Evolutionary conservation across 2,329 filamentous ascomycete species (phyloP).

Genomic region (Aspergillus ustus): DNA sequence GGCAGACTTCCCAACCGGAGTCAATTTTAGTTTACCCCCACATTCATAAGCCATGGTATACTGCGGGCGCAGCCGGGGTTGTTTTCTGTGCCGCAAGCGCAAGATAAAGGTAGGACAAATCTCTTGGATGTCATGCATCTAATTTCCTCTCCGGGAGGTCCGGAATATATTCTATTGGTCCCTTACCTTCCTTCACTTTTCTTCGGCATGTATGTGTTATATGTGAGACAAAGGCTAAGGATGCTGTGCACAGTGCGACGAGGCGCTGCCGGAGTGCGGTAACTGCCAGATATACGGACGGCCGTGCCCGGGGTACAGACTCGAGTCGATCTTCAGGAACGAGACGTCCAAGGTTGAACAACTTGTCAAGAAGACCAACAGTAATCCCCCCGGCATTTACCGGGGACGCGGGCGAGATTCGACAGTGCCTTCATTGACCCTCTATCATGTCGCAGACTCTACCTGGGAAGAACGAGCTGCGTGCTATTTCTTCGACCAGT

Average conservation of each 20-base stretch:
- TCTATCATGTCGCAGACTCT: slow-evolving; percentile 33
- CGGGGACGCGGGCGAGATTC: slow-evolving; percentile 6
- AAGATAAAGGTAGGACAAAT: slow-evolving; percentile 44
- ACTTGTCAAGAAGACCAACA: slow-evolving; percentile 29
- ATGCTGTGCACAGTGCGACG: slow-evolving; percentile 38
- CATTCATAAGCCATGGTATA: slow-evolving; percentile 41
- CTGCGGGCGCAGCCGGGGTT: slow-evolving; percentile 45
- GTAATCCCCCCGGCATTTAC: neutral
- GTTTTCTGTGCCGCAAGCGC: slow-evolving; percentile 45
- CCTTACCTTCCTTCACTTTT: neutral
- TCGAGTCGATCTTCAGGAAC: slow-evolving; percentile 40
- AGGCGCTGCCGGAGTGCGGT: slow-evolving; percentile 40
- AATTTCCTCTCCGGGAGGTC: neutral
- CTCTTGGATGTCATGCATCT: neutral
- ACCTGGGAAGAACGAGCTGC: slow-evolving; percentile 43
- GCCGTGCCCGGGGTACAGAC: slow-evolving; percentile 44
- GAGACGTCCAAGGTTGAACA: slow-evolving; percentile 38
- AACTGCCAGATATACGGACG: slow-evolving; percentile 43
- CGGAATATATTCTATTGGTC: neutral
- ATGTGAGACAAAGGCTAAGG: slow-evolving; percentile 16
- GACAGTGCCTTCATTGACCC: slow-evolving; percentile 18
- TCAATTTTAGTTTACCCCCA: neutral
- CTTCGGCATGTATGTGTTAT: neutral
- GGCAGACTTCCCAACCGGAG: neutral
- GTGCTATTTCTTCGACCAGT: slow-evolving; percentile 49